Conservation (phyloP, 192 early-diverging fungal genomes). For the Chytriomyces hyalinus region DNA sequence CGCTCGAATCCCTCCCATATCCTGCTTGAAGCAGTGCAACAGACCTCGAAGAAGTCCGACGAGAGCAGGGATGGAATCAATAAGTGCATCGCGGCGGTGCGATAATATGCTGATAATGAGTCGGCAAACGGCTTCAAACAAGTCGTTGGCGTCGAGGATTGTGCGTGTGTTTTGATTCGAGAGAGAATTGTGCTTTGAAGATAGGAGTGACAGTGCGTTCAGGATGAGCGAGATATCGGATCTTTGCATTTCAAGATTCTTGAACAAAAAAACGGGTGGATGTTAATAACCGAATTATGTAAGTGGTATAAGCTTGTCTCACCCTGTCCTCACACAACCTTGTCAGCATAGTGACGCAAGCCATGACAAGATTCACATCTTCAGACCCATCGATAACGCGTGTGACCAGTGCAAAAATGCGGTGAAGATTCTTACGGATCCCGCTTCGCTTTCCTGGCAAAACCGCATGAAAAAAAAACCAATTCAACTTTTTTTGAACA, state of each 20-base stretch:
- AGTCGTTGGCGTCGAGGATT: conserved; percentile 36
- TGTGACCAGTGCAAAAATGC: neutral
- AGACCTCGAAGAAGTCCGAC: conserved; percentile 56
- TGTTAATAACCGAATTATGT: neutral
- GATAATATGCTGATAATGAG: conserved; percentile 52
- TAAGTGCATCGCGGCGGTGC: conserved; percentile 56
- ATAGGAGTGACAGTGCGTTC: conserved; percentile 35
- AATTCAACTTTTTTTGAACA: neutral
- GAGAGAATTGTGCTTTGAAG: conserved; percentile 14
- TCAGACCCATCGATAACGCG: conserved; percentile 13
- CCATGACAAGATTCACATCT: conserved; percentile 7
- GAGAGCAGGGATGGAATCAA: conserved; percentile 55
- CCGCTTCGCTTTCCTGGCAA: conserved; percentile 2
- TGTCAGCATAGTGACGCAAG: conserved; percentile 5
- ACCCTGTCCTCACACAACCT: conserved; percentile 26
- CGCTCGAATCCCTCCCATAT: conserved; percentile 48
- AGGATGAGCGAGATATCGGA: conserved; percentile 55
- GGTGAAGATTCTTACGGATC: conserved; percentile 16
- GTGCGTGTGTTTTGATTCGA: conserved; percentile 19
- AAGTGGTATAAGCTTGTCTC: neutral
- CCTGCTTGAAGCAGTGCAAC: conserved; percentile 65
- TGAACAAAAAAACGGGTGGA: conserved; percentile 24
- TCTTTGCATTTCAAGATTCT: conserved; percentile 43
- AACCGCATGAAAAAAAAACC: neutral
- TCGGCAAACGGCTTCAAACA: conserved; percentile 58